phyloP scores from a whole-genome alignment of 2,329 filamentous ascomycete genomes.

The Gremmenia infestans region DNA sequence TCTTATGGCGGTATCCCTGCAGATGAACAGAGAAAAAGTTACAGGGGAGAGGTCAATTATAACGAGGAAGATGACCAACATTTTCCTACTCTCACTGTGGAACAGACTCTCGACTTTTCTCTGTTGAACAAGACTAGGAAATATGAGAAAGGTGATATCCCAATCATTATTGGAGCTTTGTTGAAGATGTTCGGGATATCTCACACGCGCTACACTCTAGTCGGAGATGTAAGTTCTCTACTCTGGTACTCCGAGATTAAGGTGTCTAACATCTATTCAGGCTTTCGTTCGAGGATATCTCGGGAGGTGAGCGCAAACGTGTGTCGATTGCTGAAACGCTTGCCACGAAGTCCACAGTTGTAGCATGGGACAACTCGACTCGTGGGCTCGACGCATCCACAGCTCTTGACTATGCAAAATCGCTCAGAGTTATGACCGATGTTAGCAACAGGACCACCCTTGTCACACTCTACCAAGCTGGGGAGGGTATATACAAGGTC shows the following conservation, averaged over 20 bases:
- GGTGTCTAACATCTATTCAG: constrained; percentile 6
- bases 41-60: constrained; percentile 69
- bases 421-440: constrained; percentile 68
- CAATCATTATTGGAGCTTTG: constrained; percentile 63
- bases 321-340: constrained; percentile 75
- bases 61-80: constrained; percentile 74
- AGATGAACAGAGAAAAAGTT: constrained; percentile 60
- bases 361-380: constrained; percentile 77
- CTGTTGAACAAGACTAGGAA: constrained; percentile 71
- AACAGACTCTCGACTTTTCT: constrained; percentile 72
- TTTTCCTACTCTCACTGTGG: constrained; percentile 68
- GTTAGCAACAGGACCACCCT: constrained; percentile 66
- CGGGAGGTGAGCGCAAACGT: constrained; percentile 75
- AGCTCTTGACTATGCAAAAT: constrained; percentile 71
- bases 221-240: constrained; percentile 53
- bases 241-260: constrained; percentile 38
- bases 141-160: constrained; percentile 56
- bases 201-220: constrained; percentile 68
- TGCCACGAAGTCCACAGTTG: constrained; percentile 66
- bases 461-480: constrained; percentile 65
- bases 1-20: constrained; percentile 68
- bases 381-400: constrained; percentile 76
- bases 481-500: constrained; percentile 63
- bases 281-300: constrained; percentile 62
- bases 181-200: constrained; percentile 74